phyloP scores from a whole-genome alignment of 139 green algal genomes.

The Limnomonas spitsbergensis region DNA sequence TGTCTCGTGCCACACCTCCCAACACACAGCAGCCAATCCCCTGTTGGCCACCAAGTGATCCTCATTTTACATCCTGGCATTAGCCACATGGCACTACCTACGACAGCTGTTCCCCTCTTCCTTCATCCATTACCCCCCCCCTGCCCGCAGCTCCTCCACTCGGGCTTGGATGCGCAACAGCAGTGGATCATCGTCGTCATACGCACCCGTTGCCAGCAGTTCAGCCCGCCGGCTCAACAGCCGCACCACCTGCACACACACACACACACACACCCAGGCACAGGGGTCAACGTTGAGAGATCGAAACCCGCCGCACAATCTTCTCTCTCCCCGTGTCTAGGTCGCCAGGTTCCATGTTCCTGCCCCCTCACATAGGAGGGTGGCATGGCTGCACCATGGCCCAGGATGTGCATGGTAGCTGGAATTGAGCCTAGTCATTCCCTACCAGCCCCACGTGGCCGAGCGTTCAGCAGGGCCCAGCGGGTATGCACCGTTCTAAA shows the following conservation, averaged over 20 bases:
- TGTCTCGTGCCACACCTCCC: too few species aligned
- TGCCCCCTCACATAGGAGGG: background rate
- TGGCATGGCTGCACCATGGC: background rate
- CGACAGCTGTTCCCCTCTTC: too few species aligned
- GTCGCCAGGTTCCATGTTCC: background rate
- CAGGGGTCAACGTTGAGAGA: background rate
- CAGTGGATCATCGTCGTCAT: slow-evolving; percentile 22
- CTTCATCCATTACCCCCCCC: too few species aligned
- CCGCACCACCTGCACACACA: slow-evolving; percentile 38
- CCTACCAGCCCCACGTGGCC: too few species aligned
- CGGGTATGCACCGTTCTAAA: too few species aligned
- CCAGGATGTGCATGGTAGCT: too few species aligned
- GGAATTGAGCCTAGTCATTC: too few species aligned
- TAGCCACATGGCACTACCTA: too few species aligned
- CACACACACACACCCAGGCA: background rate
- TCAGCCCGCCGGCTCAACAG: slow-evolving; percentile 49
- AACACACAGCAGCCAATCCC: too few species aligned
- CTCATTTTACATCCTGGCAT: too few species aligned
- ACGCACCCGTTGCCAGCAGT: slow-evolving; percentile 44
- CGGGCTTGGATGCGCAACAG: slow-evolving; percentile 14
- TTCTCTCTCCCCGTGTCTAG: background rate
- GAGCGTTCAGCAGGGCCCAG: too few species aligned
- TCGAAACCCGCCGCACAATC: background rate
- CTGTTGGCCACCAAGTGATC: too few species aligned
- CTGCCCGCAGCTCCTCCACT: background rate